Conservation (phyloP, 2,329 filamentous ascomycete species). For the Drechslerella stenobrocha region DNA sequence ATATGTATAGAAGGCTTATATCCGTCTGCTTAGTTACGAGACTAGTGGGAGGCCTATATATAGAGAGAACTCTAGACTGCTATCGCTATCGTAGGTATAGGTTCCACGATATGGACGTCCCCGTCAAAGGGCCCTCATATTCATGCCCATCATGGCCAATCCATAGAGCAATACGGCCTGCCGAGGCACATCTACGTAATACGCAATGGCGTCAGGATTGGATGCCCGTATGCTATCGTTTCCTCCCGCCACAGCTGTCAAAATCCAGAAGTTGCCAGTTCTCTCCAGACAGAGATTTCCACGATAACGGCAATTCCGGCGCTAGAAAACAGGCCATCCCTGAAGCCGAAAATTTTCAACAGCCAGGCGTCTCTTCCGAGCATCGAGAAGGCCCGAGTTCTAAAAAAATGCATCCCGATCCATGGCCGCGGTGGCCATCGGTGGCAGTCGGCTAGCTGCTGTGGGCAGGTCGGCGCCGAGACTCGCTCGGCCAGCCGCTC, state of each 20-base stretch:
- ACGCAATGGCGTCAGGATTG: constrained; percentile 40
- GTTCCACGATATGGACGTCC: too few relatives aligned
- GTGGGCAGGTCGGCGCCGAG: constrained; percentile 27
- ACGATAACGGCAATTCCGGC: constrained; percentile 10
- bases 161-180: not conserved
- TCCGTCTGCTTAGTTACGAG: too few relatives aligned
- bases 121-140: too few relatives aligned
- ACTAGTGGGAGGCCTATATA: too few relatives aligned
- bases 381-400: constrained; percentile 15
- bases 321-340: constrained; percentile 34
- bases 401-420: constrained; percentile 27
- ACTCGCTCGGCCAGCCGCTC: constrained; percentile 39
- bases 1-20: too few relatives aligned
- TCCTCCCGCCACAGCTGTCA: not conserved
- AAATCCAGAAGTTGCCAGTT: constrained; percentile 20
- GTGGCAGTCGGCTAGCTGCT: constrained; percentile 15
- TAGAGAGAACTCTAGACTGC: too few relatives aligned
- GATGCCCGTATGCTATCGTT: constrained; percentile 16
- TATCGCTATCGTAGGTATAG: too few relatives aligned
- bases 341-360: not conserved
- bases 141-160: not conserved
- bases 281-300: not conserved
- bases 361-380: not conserved
- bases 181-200: constrained; percentile 2
- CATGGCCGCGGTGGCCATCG: constrained; percentile 23